phyloP scores from a whole-genome alignment of 306 rosid genomes.

The Vicia sativa region DNA sequence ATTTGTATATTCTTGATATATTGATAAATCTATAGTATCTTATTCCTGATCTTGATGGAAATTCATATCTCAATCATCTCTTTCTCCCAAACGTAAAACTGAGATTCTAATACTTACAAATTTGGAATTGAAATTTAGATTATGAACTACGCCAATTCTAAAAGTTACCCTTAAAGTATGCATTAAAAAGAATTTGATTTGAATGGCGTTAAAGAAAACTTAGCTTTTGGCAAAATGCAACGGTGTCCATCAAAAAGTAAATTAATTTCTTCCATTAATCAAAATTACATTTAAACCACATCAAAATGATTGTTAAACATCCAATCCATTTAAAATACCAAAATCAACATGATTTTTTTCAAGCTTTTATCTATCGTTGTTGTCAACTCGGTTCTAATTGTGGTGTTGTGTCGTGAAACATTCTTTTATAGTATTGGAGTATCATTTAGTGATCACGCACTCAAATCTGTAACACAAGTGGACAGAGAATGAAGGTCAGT shows the following conservation, averaged over 20 bases:
- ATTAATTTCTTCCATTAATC: neutral
- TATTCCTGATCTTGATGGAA: slow-evolving; percentile 1
- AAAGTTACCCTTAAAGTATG: neutral
- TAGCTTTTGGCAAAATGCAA: neutral
- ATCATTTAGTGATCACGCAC: neutral
- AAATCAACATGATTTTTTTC: neutral
- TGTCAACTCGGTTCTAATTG: slow-evolving; percentile 2
- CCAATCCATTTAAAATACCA: neutral
- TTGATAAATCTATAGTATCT: neutral
- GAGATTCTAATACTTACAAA: neutral
- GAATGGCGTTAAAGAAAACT: neutral
- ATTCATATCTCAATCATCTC: neutral
- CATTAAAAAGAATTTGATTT: neutral
- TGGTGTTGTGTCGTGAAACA: neutral
- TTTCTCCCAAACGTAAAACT: neutral
- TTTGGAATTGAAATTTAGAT: slow-evolving; percentile 6
- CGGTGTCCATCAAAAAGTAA: neutral
- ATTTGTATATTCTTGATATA: neutral
- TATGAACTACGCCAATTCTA: neutral
- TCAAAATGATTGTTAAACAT: neutral
- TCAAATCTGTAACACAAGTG: neutral
- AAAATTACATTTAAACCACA: neutral
- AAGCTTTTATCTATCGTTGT: neutral
- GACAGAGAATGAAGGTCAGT: neutral
- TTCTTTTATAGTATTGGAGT: neutral